These are phyloP conservation scores for Pichia sp. DNA, from an alignment of 1,139 yeast genomes.

Conservation along the genomic window DNA sequence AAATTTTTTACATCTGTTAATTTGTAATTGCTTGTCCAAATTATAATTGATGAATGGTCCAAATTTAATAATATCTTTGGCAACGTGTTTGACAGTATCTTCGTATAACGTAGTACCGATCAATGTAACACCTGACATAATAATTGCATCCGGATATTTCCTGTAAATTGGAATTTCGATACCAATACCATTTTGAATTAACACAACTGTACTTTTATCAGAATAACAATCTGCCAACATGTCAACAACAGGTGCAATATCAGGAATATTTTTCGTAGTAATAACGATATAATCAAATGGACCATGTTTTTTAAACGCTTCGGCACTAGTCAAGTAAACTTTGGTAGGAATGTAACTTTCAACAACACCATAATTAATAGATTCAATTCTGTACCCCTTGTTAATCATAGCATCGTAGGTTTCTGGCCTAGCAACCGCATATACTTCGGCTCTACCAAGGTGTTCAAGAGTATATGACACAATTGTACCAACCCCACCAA, in stretches of 20 bases:
- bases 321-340: conserved; percentile 31
- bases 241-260: conserved; percentile 51
- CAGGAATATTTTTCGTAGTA: conserved; percentile 71
- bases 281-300: conserved; percentile 62
- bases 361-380: conserved; percentile 54
- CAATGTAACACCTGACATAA: conserved; percentile 63
- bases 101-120: conserved; percentile 59
- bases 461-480: conserved; percentile 54
- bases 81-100: conserved; percentile 46
- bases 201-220: conserved; percentile 46
- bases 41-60: conserved; percentile 46
- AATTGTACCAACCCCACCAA: conserved; percentile 71
- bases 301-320: conserved; percentile 30
- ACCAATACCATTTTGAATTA: conserved; percentile 70
- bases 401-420: conserved; percentile 48
- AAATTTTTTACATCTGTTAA: conserved; percentile 35
- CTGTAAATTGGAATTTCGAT: conserved; percentile 57
- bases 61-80: conserved; percentile 43
- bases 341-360: conserved; percentile 49
- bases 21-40: conserved; percentile 29
- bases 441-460: conserved; percentile 45
- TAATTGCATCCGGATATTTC: conserved; percentile 50
- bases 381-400: conserved; percentile 55
- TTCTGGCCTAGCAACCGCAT: conserved; percentile 56
- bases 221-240: conserved; percentile 52